Evolutionary conservation across 169 alveolate genomes (phyloP).

Genomic region (Theileria orientalis): DNA sequence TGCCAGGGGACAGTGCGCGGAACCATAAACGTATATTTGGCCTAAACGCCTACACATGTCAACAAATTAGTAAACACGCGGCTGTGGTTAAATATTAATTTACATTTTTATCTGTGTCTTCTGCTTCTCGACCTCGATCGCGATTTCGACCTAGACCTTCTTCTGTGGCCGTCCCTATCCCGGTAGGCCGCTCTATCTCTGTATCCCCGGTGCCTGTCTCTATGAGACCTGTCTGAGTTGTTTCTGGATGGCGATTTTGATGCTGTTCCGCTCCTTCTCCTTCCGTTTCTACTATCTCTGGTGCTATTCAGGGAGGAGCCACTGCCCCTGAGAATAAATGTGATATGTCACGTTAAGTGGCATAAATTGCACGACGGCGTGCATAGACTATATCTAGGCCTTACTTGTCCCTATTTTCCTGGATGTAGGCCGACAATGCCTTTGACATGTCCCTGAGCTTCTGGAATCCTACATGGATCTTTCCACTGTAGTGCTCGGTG

Average conservation of each 20-base stretch:
- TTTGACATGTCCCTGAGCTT: slow-evolving; percentile 71
- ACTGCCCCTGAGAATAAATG: not conserved
- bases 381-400: not conserved
- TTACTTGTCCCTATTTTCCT: slow-evolving; percentile 35
- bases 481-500: slow-evolving; percentile 79
- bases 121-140: slow-evolving; percentile 11
- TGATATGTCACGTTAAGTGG: not conserved
- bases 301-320: slow-evolving; percentile 9
- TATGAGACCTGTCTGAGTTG: slow-evolving; percentile 2
- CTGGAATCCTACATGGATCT: slow-evolving; percentile 78
- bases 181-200: slow-evolving; percentile 5
- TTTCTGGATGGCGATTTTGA: slow-evolving; percentile 18
- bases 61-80: not conserved
- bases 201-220: not conserved
- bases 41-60: too few species aligned
- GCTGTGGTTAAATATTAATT: slow-evolving; percentile 2
- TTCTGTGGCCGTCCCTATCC: slow-evolving; percentile 30
- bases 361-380: not conserved
- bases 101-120: slow-evolving; percentile 9
- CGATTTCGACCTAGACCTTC: slow-evolving; percentile 12
- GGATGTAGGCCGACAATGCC: slow-evolving; percentile 43
- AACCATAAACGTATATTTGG: too few species aligned
- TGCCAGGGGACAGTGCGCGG: too few species aligned
- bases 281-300: not conserved
- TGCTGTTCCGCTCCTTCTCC: slow-evolving; percentile 12